Evolutionary conservation across 2,329 filamentous ascomycete species (phyloP).

Genomic region (Cercospora sp.): DNA sequence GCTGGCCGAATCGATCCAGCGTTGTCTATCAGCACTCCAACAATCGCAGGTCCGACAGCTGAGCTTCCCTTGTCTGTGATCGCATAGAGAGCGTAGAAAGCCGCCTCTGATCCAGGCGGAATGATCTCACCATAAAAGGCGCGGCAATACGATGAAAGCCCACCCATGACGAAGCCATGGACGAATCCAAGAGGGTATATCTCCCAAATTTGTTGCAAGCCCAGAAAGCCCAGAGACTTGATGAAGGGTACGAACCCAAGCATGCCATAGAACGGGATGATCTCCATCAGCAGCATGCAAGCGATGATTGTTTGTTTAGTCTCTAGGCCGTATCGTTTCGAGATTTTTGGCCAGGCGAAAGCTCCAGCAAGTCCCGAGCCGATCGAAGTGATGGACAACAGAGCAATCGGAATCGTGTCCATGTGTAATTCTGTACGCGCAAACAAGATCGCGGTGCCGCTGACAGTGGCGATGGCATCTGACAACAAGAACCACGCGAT

Average conservation of each 20-base stretch:
- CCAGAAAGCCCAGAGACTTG: conserved; percentile 69
- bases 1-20: conserved; percentile 54
- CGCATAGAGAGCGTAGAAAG: conserved; percentile 90
- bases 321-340: conserved; percentile 63
- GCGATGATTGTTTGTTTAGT: conserved; percentile 82
- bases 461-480: conserved; percentile 89
- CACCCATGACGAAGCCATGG: conserved; percentile 86
- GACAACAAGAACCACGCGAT: conserved; percentile 88
- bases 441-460: conserved; percentile 89
- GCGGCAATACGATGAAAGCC: conserved; percentile 83
- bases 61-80: conserved; percentile 95
- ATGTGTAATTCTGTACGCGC: conserved; percentile 89
- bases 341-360: conserved; percentile 81
- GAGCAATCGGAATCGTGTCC: conserved; percentile 77
- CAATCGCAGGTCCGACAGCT: conserved; percentile 85
- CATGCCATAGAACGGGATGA: conserved; percentile 86
- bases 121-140: conserved; percentile 88
- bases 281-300: conserved; percentile 80
- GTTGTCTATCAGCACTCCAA: conserved; percentile 80
- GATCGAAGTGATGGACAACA: conserved; percentile 91
- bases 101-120: conserved; percentile 85
- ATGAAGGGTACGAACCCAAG: conserved; percentile 80
- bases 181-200: conserved; percentile 86
- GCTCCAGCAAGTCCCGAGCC: conserved; percentile 80
- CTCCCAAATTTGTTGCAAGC: conserved; percentile 84